Conservation (phyloP, 768 basidiomycete species). For the Phylloporus rhodoxanthus region DNA sequence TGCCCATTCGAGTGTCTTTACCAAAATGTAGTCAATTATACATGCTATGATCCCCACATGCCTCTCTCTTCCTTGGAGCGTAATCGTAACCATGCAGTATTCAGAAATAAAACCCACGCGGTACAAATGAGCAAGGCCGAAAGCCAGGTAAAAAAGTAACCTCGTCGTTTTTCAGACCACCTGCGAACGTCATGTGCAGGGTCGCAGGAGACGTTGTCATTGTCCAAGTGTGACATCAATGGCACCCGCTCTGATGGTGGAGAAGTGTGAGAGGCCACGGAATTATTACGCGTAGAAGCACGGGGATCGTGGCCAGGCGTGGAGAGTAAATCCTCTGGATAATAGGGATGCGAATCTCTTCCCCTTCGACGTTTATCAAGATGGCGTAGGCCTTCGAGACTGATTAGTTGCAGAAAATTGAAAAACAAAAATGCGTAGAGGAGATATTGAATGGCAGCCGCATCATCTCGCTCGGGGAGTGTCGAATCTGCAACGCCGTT, state of each 20-base stretch:
- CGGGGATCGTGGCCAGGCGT: neutral
- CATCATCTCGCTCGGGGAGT: slow-evolving; percentile 23
- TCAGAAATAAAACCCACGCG: slow-evolving; percentile 63
- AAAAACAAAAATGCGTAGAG: slow-evolving; percentile 51
- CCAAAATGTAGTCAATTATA: neutral
- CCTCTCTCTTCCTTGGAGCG: slow-evolving; percentile 38
- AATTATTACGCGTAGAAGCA: neutral
- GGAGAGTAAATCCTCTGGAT: slow-evolving; percentile 8
- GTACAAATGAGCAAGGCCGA: slow-evolving; percentile 39
- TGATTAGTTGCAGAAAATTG: slow-evolving; percentile 51
- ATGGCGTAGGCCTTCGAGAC: slow-evolving; percentile 44
- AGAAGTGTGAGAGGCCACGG: neutral
- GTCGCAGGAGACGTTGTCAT: slow-evolving; percentile 3
- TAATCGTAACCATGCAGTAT: slow-evolving; percentile 53
- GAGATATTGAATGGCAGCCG: slow-evolving; percentile 44
- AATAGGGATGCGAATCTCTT: slow-evolving; percentile 13
- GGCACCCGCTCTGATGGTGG: slow-evolving; percentile 9
- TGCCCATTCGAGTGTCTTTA: neutral
- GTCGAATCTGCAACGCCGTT: slow-evolving; percentile 9
- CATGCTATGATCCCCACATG: neutral
- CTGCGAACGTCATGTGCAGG: slow-evolving; percentile 15
- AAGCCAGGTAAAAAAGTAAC: slow-evolving; percentile 43
- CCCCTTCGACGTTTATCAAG: slow-evolving; percentile 42
- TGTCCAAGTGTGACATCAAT: slow-evolving; percentile 5
- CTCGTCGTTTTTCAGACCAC: slow-evolving; percentile 40